Evolutionary conservation across 202 grass and related monocot species (phyloP).

Genomic region (Zizania palustris): DNA sequence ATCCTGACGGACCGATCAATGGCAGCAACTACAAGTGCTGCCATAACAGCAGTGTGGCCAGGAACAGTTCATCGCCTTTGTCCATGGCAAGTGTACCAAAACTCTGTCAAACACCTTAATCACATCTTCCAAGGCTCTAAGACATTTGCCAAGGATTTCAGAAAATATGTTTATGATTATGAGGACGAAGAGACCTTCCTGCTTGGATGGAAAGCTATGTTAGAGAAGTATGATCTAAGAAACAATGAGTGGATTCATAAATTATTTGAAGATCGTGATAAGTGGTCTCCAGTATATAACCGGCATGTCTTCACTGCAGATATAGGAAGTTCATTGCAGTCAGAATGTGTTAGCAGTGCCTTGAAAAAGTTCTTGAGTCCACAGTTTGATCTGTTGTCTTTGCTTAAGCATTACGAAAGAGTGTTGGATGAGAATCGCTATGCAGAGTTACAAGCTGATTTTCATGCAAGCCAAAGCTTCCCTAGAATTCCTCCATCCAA

Average conservation of each 20-base stretch:
- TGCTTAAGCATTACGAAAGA: constrained; percentile 84
- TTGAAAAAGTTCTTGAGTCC: constrained; percentile 75
- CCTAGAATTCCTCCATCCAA: constrained; percentile 86
- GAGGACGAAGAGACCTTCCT: constrained; percentile 74
- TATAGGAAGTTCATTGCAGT: constrained; percentile 70
- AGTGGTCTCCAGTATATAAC: constrained; percentile 74
- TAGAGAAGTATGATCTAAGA: constrained; percentile 82
- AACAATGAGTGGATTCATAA: constrained; percentile 82
- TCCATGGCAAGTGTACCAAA: constrained; percentile 83
- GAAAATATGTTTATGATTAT: constrained; percentile 77
- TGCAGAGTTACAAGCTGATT: constrained; percentile 91
- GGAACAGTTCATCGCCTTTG: constrained; percentile 59
- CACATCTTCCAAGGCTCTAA: constrained; percentile 93
- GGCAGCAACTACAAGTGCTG: constrained; percentile 42
- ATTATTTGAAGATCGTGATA: constrained; percentile 71
- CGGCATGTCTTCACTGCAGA: constrained; percentile 76
- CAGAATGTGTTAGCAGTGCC: constrained; percentile 58
- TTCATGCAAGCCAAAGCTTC: constrained; percentile 87
- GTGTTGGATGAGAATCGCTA: constrained; percentile 78
- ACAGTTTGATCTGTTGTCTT: constrained; percentile 71
- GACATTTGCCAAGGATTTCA: constrained; percentile 84
- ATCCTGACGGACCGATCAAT: constrained; percentile 62
- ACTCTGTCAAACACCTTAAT: constrained; percentile 76
- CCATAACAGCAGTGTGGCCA: constrained; percentile 63
- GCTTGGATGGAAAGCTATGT: constrained; percentile 66